Base-by-base conservation (phyloP, 2,329 filamentous ascomycete species). In the Fusarium tanahbumbuense region DNA sequence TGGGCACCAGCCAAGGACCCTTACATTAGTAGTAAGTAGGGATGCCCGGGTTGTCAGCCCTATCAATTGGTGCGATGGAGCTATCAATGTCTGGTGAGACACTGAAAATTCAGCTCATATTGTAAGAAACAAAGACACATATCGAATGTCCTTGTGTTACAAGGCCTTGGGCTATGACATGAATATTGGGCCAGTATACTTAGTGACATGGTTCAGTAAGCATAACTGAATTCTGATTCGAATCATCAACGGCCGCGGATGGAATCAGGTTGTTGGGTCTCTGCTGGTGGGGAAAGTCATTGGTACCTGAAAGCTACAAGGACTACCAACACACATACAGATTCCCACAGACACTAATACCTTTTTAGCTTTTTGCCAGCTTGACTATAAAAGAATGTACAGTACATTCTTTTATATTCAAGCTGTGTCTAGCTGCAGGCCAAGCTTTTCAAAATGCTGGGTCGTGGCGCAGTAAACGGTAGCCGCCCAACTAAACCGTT, bases 401-500 rank as follows among this genome's bases (percentile, higher is more conserved):
- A 9, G 15, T 25, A 13, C 3, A 3, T 16, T 16, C 30, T 11
- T 18, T 18, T 11, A n/a, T 25, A 23, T 22, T 37, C 9, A 48
- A 34, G 15, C 47, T 50, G 11, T 13, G 3, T 12, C 18, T 18
- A 46, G 23, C 23, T n/a, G 11, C 4, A 25, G 7, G 32, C 48
- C 23, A 52, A 52, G 32, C 32, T 25, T 52, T 15, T 16, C 13
- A 8, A 41, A 20, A 52, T 23, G 18, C 30, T 52, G 23, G 9
- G 8, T n/a, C 10, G 48, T 52, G 48, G 48, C 48, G 23, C 30
- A 16, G 34, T 44, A 50, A n/a, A 37, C 18, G 18, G 34, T 32
- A 60, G 44, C 22, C 58, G 42, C 44, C 12, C 25, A 28, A 60
- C 34, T 34, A 42, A 42, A 28, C 55, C 55, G 15, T 34, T 42